Evolutionary conservation across 768 basidiomycete genomes (phyloP).

Genomic region (Hirschioporus abietinus): DNA sequence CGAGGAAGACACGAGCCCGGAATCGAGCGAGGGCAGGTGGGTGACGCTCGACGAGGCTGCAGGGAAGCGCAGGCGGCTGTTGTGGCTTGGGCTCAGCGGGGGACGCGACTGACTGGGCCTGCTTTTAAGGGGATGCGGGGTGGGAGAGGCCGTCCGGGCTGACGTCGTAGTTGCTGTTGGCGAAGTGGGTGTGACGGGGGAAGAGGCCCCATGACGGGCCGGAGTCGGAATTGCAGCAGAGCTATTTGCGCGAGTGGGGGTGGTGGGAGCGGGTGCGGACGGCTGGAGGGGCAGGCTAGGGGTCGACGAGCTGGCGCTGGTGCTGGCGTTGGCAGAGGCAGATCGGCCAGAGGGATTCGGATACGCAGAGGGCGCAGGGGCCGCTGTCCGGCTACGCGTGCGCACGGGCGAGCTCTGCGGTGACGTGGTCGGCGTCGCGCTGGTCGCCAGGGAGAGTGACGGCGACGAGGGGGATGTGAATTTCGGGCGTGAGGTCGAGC

Average conservation of each 20-base stretch:
- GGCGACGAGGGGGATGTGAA: not conserved
- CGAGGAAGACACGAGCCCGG: not conserved
- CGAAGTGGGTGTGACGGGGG: not conserved
- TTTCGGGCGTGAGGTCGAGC: not conserved
- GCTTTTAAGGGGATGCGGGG: not conserved
- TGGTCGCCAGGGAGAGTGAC: not conserved
- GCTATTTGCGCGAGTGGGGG: not conserved
- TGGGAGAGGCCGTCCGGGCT: slow-evolving; percentile 3
- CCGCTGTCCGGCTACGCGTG: not conserved
- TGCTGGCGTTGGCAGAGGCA: too few species aligned
- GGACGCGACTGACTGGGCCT: not conserved
- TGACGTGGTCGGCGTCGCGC: not conserved
- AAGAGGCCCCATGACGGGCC: not conserved
- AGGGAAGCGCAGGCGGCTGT: not conserved
- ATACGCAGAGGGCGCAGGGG: not conserved
- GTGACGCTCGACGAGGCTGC: not conserved
- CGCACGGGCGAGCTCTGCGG: not conserved
- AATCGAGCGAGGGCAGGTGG: not conserved
- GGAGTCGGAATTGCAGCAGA: too few species aligned
- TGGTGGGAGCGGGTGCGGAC: not conserved
- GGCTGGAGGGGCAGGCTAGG: not conserved
- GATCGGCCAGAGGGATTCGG: not conserved
- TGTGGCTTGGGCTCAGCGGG: not conserved
- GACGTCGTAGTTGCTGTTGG: too few species aligned
- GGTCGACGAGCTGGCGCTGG: slow-evolving; percentile 1